Evolutionary conservation across 2,329 filamentous ascomycete genomes (phyloP).

Genomic region (Microcyclospora tardicrescens): DNA sequence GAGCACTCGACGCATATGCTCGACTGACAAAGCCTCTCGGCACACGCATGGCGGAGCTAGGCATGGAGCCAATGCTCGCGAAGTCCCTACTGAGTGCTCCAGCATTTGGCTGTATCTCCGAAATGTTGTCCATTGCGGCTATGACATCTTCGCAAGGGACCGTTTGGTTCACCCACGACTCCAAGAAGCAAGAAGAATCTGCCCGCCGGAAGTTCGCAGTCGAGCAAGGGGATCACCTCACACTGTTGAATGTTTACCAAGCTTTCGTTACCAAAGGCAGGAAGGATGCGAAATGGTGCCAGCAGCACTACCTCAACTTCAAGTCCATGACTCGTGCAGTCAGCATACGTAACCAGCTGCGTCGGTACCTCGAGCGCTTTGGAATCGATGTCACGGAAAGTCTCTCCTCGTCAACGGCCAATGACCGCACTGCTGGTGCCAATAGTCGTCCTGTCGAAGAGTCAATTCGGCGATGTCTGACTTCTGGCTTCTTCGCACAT

Average conservation of each 20-base stretch:
- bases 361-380: constrained; percentile 76
- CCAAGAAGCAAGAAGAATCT: constrained; percentile 60
- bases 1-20: constrained; percentile 77
- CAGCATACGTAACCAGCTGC: constrained; percentile 74
- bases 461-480: constrained; percentile 70
- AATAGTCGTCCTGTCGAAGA: constrained; percentile 41
- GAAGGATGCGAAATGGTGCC: constrained; percentile 76
- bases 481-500: constrained; percentile 83
- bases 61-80: constrained; percentile 90
- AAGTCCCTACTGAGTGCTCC: constrained; percentile 69
- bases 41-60: constrained; percentile 79
- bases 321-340: constrained; percentile 71
- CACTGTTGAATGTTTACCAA: constrained; percentile 84
- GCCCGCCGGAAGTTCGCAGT: constrained; percentile 72
- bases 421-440: constrained; percentile 27
- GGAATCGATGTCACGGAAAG: constrained; percentile 57
- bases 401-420: constrained; percentile 24
- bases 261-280: constrained; percentile 72
- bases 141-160: constrained; percentile 81
- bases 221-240: constrained; percentile 88
- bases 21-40: constrained; percentile 85
- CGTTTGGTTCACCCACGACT: constrained; percentile 71
- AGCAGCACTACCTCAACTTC: constrained; percentile 76
- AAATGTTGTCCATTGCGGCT: constrained; percentile 82
- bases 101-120: constrained; percentile 64